Evolutionary conservation across 2,329 filamentous ascomycete species (phyloP), one percentile per base, ranked within the genome.

Genomic region (Xylaria sp.): DNA sequence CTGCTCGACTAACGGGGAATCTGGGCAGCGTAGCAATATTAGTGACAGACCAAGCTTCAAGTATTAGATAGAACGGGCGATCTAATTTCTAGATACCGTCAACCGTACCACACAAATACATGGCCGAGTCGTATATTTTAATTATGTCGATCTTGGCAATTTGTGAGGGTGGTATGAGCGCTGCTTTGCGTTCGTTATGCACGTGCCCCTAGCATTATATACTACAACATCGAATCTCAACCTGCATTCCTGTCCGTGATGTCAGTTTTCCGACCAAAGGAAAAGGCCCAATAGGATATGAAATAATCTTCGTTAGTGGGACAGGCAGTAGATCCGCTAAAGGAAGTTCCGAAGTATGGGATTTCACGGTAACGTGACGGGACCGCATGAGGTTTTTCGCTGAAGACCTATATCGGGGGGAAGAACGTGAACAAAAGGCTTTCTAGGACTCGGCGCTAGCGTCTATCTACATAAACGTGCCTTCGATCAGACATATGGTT

Each of bases 391-490:
- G 1, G 5, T 49, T 13, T 13, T 22, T 45, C 38, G 22, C 25
- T 15, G 29, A 36, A 53, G 38, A 44, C 17, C 42, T n/a, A 38
- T 17, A 13, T 29, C 15, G 25, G 15, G 33, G 36, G n/a, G 25
- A 17, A 22, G 2, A 45, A 47, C 25, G 25, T 49, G 22, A 51
- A 61, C 27, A 56, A 15, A 58, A 62, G 20, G 42, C 15, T 59
- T n/a, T 50, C 36, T 60, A 50, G 39, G 42, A 33, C 45, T 44
- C 33, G 27, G 33, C 47, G 39, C 54, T 55, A 50, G 25, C 45
- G 50, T 53, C 55, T 58, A 64, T 45, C 36, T n/a, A 47, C 38
- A 27, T 33, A 22, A 39, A 39, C 38, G 36, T 45, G 47, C 22
- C 11, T 49, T 38, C 27, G 33, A 54, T 54, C 49, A 50, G 20